Conservation (phyloP, 805 yeast genomes). For the Candida nemodendra region DNA sequence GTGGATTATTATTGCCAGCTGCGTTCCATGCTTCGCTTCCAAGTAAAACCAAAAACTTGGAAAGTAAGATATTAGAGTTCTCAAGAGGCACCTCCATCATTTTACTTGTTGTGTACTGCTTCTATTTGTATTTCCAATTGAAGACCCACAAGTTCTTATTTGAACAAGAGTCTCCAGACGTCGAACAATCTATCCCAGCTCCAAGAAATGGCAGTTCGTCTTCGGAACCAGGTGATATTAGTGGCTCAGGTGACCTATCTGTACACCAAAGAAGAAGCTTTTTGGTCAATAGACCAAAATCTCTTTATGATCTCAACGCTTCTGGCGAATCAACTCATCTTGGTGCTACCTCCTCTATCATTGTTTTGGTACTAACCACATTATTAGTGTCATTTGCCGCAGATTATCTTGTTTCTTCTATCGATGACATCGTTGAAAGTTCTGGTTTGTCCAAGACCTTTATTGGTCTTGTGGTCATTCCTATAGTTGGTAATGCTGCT, state of each 20-base stretch:
- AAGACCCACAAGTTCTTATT: constrained; percentile 79
- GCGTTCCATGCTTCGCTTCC: constrained; percentile 88
- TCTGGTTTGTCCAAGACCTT: constrained; percentile 92
- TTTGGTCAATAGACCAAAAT: constrained; percentile 29
- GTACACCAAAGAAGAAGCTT: constrained; percentile 27
- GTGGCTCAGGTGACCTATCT: background rate
- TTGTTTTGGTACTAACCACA: constrained; percentile 62
- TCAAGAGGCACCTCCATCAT: constrained; percentile 87
- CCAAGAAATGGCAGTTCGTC: background rate
- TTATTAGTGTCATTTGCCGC: constrained; percentile 85
- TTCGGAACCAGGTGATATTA: background rate
- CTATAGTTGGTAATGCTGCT: constrained; percentile 98
- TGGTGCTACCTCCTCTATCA: constrained; percentile 51
- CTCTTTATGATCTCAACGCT: constrained; percentile 26
- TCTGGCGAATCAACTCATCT: constrained; percentile 38
- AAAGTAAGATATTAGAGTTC: constrained; percentile 56
- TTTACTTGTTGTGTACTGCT: constrained; percentile 69
- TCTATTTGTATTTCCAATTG: constrained; percentile 84
- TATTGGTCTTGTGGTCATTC: constrained; percentile 89
- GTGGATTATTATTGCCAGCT: constrained; percentile 90
- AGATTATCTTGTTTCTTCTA: constrained; percentile 89
- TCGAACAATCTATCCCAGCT: constrained; percentile 6
- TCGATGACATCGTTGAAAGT: constrained; percentile 80
- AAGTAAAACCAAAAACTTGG: constrained; percentile 24
- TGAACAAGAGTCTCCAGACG: constrained; percentile 47